phyloP scores from a whole-genome alignment of 208 protist genomes.

The Wallacemonas sp. region DNA sequence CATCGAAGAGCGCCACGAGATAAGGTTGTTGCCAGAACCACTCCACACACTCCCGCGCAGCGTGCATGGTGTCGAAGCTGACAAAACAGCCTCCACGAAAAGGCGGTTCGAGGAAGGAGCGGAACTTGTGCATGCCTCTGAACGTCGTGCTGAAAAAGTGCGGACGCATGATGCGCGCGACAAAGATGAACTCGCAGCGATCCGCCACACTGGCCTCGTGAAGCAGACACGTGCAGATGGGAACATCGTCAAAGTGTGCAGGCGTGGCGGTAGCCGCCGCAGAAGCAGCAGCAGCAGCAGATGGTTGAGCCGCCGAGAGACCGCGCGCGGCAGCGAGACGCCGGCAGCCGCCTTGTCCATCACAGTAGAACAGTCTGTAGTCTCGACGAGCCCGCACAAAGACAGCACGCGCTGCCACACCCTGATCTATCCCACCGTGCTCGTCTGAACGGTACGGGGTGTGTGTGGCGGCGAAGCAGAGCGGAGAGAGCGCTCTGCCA shows the following conservation, averaged over 20 bases:
- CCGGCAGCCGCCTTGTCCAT: neutral
- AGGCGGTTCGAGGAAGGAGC: constrained; percentile 39
- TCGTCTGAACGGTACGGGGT: no score
- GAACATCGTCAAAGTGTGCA: neutral
- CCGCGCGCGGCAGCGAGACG: no score
- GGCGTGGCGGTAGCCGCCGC: no score
- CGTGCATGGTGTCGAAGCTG: constrained; percentile 38
- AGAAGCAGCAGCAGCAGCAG: no score
- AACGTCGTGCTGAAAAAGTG: constrained; percentile 42
- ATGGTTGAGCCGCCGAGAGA: no score
- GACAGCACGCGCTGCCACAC: neutral
- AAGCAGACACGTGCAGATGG: neutral
- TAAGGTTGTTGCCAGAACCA: constrained; percentile 40
- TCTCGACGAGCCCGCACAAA: neutral
- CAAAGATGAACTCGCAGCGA: constrained; percentile 10
- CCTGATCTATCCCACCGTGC: no score
- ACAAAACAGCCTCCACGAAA: constrained; percentile 59
- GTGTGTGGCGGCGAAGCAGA: no score
- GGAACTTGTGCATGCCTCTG: constrained; percentile 39
- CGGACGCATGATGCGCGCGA: neutral
- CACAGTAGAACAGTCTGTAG: constrained; percentile 6
- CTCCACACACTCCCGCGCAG: constrained; percentile 50
- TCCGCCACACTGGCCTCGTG: neutral
- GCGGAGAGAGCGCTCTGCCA: no score
- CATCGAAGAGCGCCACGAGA: constrained; percentile 26